Evolutionary conservation across 2,329 filamentous ascomycete species (phyloP).

Genomic region (Amesomyces nigricolor): DNA sequence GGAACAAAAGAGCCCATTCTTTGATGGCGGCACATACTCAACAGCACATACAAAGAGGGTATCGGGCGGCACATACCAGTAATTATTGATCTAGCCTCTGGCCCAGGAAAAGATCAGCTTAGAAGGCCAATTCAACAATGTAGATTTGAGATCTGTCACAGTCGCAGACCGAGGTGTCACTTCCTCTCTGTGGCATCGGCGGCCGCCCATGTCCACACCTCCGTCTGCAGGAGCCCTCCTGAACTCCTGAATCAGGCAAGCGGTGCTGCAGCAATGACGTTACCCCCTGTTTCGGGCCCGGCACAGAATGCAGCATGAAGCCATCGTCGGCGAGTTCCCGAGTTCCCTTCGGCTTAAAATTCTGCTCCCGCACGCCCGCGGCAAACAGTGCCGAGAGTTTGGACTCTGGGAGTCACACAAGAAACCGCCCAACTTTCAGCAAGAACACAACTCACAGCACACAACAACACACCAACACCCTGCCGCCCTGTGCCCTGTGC

Average conservation of each 20-base stretch:
- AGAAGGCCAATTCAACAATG: background rate
- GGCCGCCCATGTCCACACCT: background rate
- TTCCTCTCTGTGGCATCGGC: background rate
- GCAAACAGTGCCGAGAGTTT: slow-evolving; percentile 8
- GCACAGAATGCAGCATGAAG: slow-evolving; percentile 10
- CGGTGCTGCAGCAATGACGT: slow-evolving; percentile 27
- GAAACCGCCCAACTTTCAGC: too few relatives aligned
- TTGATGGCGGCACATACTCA: background rate
- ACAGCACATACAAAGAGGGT: background rate
- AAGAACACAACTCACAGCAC: too few relatives aligned
- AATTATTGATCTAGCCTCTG: background rate
- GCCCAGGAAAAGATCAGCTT: background rate
- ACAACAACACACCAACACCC: background rate
- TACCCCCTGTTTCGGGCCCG: background rate
- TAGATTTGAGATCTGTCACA: background rate
- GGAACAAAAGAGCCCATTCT: background rate
- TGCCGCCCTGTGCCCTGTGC: background rate
- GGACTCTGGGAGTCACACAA: background rate
- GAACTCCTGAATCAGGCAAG: slow-evolving; percentile 13
- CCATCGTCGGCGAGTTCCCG: slow-evolving; percentile 7
- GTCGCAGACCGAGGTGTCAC: background rate
- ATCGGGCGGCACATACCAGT: too few relatives aligned
- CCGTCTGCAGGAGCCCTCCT: slow-evolving; percentile 1
- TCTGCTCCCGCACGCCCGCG: background rate
- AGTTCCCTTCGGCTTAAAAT: background rate